Evolutionary conservation across 192 early-diverging fungal species (phyloP), one percentile per base, ranked within the genome.

Genomic region (Coemansia sp.): DNA sequence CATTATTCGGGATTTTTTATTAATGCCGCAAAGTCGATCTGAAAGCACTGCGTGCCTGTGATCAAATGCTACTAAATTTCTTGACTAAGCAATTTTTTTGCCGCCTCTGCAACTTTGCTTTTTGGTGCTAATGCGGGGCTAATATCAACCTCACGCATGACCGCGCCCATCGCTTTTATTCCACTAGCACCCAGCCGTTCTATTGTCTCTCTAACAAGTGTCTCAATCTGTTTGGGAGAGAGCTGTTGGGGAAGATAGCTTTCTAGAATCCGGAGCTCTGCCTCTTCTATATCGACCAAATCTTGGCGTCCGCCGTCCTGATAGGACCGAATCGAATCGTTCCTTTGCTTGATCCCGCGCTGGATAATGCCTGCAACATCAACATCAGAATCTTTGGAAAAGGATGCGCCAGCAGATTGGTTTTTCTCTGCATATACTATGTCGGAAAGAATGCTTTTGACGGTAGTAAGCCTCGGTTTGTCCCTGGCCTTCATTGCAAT

Each of bases 221-320:
- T 77, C 67, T 88, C 89, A 59, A 98, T 89, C 69, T 95, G 89
- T 57, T 88, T 85, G 9, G 77, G 76, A 2, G 88, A 84, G 80
- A 95, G 86, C 84, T 93, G 93, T 45, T 84, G 67, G 7, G 95
- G 95, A 68, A 98, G 64, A 75, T 94, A 97, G 5, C 75, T 59
- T 37, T 84, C 69, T 56, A 96, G 84, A 49, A 94, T 86, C 9
- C 67, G 72, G 49, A 90, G 71, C 82, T 95, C 93, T 21, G 63
- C 74, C 60, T 85, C 69, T 71, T 98, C 95, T 32, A 82, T 70
- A 19, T 80, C 84, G 3, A 89, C 92, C 52, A 95, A 84, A 39
- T 98, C 95, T 6, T 77, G 67, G 23, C 95, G 85, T 9, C 87
- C 89, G 7, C 86, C 91, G 6, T 72, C 79, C 39, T 75, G 64